Conservation (phyloP, 2,329 filamentous ascomycete species). For the Teratosphaeria gauchensis region DNA sequence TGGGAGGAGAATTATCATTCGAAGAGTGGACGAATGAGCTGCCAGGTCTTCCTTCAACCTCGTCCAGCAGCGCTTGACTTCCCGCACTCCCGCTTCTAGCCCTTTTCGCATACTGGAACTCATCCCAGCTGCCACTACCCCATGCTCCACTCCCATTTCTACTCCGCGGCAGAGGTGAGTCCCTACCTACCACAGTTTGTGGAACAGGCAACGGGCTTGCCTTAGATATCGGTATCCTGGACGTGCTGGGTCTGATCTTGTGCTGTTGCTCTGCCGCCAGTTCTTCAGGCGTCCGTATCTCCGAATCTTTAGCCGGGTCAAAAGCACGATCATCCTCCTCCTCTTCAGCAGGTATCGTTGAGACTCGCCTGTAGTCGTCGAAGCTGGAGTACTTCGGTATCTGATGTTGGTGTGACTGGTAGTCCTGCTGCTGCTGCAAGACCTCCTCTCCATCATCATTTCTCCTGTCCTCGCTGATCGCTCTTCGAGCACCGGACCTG, state of each 20-base stretch:
- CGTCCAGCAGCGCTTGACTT: constrained; percentile 45
- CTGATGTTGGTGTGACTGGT: constrained; percentile 5
- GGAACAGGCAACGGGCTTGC: constrained; percentile 69
- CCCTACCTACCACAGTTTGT: constrained; percentile 61
- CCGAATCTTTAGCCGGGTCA: constrained; percentile 48
- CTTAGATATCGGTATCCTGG: constrained; percentile 80
- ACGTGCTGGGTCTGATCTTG: constrained; percentile 44
- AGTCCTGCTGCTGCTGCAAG: background rate
- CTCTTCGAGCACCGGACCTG: constrained; percentile 14
- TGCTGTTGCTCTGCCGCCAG: constrained; percentile 48
- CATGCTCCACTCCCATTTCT: constrained; percentile 46
- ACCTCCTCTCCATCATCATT: constrained; percentile 13
- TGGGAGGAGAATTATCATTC: constrained; percentile 25
- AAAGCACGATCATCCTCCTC: constrained; percentile 36
- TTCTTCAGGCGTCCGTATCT: constrained; percentile 68
- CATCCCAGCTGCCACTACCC: constrained; percentile 43
- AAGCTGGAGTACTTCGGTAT: constrained; percentile 6
- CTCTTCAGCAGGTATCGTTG: constrained; percentile 28
- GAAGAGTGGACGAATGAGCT: constrained; percentile 15
- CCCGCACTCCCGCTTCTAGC: constrained; percentile 57
- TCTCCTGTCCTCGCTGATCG: constrained; percentile 14
- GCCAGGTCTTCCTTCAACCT: constrained; percentile 34
- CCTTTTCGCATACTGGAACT: constrained; percentile 38
- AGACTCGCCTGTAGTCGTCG: constrained; percentile 16
- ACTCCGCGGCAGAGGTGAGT: constrained; percentile 55